Evolutionary conservation across 768 basidiomycete genomes (phyloP).

Genomic region (Mycena belliarum): DNA sequence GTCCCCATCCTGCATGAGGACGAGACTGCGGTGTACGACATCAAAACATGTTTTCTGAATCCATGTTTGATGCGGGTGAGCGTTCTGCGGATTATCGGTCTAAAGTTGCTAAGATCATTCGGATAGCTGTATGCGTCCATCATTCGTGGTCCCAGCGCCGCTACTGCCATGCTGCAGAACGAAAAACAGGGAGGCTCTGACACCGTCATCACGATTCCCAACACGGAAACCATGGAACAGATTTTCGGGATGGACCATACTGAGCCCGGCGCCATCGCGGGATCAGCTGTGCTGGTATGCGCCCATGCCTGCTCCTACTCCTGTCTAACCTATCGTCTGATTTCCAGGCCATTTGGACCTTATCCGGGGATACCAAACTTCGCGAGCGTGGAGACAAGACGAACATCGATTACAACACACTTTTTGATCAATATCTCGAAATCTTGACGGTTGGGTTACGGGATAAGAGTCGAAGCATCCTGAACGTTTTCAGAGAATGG

Average conservation of each 20-base stretch:
- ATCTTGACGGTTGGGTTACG: not conserved
- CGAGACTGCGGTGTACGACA: not conserved
- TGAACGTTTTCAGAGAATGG: not conserved
- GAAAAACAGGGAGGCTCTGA: not conserved
- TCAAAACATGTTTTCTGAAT: not conserved
- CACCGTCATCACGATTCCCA: not conserved
- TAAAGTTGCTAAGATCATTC: not conserved
- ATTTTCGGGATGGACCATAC: not conserved
- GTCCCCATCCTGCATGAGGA: not conserved
- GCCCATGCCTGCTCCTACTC: not conserved
- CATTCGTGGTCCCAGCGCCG: not conserved
- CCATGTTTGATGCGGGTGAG: conserved; percentile 2
- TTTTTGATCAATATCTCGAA: not conserved
- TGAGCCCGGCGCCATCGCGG: conserved; percentile 1
- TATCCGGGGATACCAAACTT: not conserved
- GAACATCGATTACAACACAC: not conserved
- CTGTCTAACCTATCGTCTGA: not conserved
- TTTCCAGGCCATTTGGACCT: not conserved
- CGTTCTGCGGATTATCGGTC: not conserved
- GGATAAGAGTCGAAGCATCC: not conserved
- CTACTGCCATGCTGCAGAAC: not conserved
- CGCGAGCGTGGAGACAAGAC: not conserved
- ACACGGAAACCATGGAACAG: not conserved
- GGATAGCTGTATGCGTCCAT: not conserved
- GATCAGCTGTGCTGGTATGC: not conserved